A percentile compares a stretch with the other conserved stretches of the same genome.
Evolutionary conservation across 2,329 filamentous ascomycete genomes (phyloP).

Genomic region (Colletotrichum phormii): DNA sequence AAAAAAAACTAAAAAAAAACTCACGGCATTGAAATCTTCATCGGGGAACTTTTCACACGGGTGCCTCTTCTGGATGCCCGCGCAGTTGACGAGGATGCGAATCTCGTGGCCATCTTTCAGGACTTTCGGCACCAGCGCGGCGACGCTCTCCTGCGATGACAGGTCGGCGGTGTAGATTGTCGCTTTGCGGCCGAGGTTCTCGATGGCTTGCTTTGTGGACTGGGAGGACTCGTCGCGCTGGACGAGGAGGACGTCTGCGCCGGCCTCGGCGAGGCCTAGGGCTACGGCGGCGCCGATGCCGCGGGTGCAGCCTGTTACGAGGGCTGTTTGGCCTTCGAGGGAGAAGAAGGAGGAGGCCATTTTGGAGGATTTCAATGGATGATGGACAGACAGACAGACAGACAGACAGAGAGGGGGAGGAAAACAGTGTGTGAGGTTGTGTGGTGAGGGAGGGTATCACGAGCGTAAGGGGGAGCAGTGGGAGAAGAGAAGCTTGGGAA

Average conservation of each 20-base stretch:
- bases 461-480: background rate
- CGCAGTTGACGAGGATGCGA: constrained; percentile 86
- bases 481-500: background rate
- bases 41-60: constrained; percentile 81
- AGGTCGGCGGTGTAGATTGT: constrained; percentile 79
- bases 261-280: constrained; percentile 68
- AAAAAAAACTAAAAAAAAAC: too few species aligned
- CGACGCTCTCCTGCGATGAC: constrained; percentile 68
- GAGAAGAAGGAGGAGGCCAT: constrained; percentile 62
- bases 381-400: background rate
- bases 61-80: constrained; percentile 85
- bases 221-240: constrained; percentile 59
- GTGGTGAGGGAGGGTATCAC: background rate
- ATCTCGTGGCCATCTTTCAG: constrained; percentile 74
- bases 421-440: background rate
- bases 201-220: constrained; percentile 70
- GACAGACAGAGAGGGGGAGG: background rate
- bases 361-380: background rate
- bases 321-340: constrained; percentile 66
- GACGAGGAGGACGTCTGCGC: constrained; percentile 66
- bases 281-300: constrained; percentile 70
- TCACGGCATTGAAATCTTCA: constrained; percentile 77
- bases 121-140: constrained; percentile 69
- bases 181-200: constrained; percentile 73
- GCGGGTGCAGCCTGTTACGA: constrained; percentile 68